Conservation (phyloP, 495 filamentous ascomycete genomes). For the Chaetomidium leptoderma region DNA sequence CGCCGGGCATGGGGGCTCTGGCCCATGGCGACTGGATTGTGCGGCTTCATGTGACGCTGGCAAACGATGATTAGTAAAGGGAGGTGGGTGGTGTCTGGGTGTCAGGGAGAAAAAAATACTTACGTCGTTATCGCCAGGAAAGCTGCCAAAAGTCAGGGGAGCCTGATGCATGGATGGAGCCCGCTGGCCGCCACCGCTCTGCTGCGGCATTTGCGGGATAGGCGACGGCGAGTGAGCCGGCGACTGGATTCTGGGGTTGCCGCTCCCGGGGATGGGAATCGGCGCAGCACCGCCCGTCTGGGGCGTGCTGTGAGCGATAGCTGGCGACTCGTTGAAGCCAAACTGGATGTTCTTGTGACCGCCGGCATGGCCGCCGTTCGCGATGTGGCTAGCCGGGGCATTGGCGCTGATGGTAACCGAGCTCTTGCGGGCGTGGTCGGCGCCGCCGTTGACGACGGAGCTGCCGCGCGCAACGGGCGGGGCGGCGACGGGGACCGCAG, state of each 20-base stretch:
- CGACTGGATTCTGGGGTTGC: constrained; percentile 63
- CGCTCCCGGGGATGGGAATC: constrained; percentile 56
- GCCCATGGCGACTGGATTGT: constrained; percentile 57
- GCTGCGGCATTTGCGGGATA: constrained; percentile 75
- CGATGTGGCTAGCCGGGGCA: constrained; percentile 65
- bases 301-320: constrained; percentile 57
- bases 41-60: constrained; percentile 57
- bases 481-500: constrained; percentile 56
- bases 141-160: constrained; percentile 74
- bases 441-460: constrained; percentile 51
- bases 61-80: constrained; percentile 30
- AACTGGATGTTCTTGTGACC: constrained; percentile 66
- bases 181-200: constrained; percentile 81
- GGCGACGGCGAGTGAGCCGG: constrained; percentile 79
- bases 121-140: constrained; percentile 70
- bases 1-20: constrained; percentile 72
- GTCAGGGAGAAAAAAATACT: constrained; percentile 35
- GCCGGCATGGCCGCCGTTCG: constrained; percentile 64
- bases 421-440: constrained; percentile 74
- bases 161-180: constrained; percentile 65
- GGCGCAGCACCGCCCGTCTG: constrained; percentile 54
- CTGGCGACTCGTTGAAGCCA: constrained; percentile 72
- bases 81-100: constrained; percentile 2
- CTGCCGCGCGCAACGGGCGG: constrained; percentile 60
- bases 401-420: constrained; percentile 84